Evolutionary conservation across 345 rosid species (phyloP).

Genomic region (Gossypium herbaceum): DNA sequence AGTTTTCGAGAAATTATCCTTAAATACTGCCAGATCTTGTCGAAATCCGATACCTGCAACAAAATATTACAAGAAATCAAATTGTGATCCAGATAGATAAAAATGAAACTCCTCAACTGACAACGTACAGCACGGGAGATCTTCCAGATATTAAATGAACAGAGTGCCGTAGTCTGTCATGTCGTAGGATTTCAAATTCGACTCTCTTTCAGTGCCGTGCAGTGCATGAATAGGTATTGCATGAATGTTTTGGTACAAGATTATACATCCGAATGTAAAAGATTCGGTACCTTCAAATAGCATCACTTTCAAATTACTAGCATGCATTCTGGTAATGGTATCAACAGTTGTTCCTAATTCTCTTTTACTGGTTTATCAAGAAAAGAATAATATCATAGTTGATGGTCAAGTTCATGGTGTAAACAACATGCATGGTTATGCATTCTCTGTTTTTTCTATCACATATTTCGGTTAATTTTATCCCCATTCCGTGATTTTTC

Average conservation of each 20-base stretch:
- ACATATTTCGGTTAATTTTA: no score
- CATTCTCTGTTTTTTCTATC: no score
- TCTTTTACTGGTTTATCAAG: no score
- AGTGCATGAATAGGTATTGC: no score
- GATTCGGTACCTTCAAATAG: neutral
- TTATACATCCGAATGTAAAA: neutral
- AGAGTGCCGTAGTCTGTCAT: neutral
- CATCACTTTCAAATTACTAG: neutral
- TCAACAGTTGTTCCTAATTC: neutral
- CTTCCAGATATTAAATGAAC: neutral
- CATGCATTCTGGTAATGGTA: neutral
- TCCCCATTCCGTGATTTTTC: no score
- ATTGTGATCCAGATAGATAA: neutral
- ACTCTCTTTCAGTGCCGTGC: neutral
- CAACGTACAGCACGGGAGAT: neutral
- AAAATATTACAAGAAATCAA: neutral
- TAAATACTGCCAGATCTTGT: slow-evolving; percentile 18
- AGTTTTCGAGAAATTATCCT: slow-evolving; percentile 19
- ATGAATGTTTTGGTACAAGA: neutral
- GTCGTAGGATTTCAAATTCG: neutral
- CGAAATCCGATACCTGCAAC: slow-evolving; percentile 18
- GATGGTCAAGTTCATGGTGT: neutral
- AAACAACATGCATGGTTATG: neutral
- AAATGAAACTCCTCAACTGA: neutral
- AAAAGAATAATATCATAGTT: neutral